Base-by-base conservation (phyloP, 306 rosid genomes). In the Abrus precatorius region DNA sequence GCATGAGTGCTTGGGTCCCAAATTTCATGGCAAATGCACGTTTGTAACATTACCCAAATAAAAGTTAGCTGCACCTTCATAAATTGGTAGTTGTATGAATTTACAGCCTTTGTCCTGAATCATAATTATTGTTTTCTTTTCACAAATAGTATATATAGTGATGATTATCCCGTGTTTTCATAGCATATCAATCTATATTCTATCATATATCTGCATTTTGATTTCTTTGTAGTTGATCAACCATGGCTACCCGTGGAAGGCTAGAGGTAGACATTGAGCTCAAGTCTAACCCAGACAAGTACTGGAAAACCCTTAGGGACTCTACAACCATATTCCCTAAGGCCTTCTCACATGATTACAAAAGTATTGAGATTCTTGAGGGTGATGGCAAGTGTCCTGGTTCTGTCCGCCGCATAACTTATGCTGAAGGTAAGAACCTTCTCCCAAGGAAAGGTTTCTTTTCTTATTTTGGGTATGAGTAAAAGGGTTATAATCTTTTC, bases 301-400 rank as follows among this genome's bases (percentile, higher is more conserved):
- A 38, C 45, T 86, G 86, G 86, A 4, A 14, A 63, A 43, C 59
- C 12, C 7, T 86, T 0, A 83, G 85, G 62, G 77, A 86, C 11
- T 86, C 86, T 0, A 4, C 85, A 14, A 43, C 55, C 6, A 52
- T 86, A 6, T 83, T 86, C 59, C 83, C 86, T 0, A 83, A 83
- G 85, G 85, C 65, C 7, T 87, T 91, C 50, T 80, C 97, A 6
- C 79, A 89, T 45, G 97, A 94, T n/a, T 94, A 94, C 90, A 87
- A 92, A 72, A 87, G 90, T 85, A 93, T 94, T 69, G 88, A 92
- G 43, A 74, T 94, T 47, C 83, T 94, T 29, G 91, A 88, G 73
- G 98, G 98, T 5, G 94, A 92, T 66, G 98, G 97, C 66, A 92
- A 88, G 28, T 80, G 91, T 20, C 78, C 82, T 41, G 98, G 97